Evolutionary conservation across 306 rosid species (phyloP).

Genomic region (Parietaria judaica): DNA sequence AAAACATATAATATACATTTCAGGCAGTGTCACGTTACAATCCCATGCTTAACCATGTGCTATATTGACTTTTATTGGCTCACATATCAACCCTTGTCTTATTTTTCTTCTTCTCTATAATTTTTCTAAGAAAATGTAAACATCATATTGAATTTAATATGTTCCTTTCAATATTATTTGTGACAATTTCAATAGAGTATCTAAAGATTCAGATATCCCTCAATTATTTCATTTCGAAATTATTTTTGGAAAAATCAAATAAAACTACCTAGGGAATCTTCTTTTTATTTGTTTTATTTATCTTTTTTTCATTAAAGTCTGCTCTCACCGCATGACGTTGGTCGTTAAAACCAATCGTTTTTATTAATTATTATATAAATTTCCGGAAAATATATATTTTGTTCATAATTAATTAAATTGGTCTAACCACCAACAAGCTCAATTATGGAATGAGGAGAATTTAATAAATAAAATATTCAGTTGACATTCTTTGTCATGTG

Average conservation of each 20-base stretch:
- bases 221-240: too few relatives aligned
- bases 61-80: not conserved
- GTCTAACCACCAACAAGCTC: not conserved
- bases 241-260: not conserved
- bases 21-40: not conserved
- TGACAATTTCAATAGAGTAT: not conserved
- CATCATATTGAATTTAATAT: not conserved
- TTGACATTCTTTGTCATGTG: not conserved
- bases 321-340: not conserved
- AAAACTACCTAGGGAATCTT: not conserved
- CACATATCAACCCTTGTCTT: not conserved
- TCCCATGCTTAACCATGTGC: slow-evolving; percentile 7
- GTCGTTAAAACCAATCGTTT: not conserved
- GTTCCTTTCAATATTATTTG: not conserved
- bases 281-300: not conserved
- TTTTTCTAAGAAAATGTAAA: not conserved
- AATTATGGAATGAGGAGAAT: not conserved
- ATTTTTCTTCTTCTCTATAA: not conserved
- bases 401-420: too few relatives aligned
- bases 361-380: not conserved
- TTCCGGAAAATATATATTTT: too few relatives aligned
- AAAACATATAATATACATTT: not conserved
- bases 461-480: not conserved
- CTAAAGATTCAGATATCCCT: too few relatives aligned
- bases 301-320: not conserved